phyloP scores from a whole-genome alignment of 1,139 yeast genomes.

The Candida buenavistaensis region DNA sequence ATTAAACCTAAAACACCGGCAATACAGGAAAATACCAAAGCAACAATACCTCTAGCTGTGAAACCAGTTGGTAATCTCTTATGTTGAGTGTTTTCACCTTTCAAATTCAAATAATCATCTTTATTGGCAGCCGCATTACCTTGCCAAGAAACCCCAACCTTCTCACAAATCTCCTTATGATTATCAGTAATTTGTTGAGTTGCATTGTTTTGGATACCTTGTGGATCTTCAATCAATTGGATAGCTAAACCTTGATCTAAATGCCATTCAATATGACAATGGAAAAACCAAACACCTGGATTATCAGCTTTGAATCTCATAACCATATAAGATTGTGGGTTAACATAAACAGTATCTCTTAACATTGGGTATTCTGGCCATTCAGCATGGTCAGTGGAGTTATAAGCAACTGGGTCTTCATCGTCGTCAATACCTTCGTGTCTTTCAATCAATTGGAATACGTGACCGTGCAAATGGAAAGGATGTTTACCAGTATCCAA shows the following conservation, averaged over 20 bases:
- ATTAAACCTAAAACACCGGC: slow-evolving; percentile 59
- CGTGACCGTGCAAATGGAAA: slow-evolving; percentile 90
- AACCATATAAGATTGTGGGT: slow-evolving; percentile 66
- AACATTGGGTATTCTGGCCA: slow-evolving; percentile 63
- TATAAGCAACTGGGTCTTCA: slow-evolving; percentile 51
- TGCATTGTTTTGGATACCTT: slow-evolving; percentile 40
- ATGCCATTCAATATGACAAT: slow-evolving; percentile 95
- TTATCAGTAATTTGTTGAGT: slow-evolving; percentile 43
- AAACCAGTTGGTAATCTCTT: slow-evolving; percentile 65
- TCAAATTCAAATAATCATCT: slow-evolving; percentile 52
- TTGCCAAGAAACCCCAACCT: slow-evolving; percentile 38
- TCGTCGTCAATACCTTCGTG: slow-evolving; percentile 54
- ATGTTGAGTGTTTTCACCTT: slow-evolving; percentile 57
- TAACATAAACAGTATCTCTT: slow-evolving; percentile 66
- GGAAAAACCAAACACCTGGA: slow-evolving; percentile 94
- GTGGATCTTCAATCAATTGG: slow-evolving; percentile 73
- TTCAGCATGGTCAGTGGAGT: slow-evolving; percentile 46
- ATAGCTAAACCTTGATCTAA: slow-evolving; percentile 82
- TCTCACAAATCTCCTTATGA: slow-evolving; percentile 48
- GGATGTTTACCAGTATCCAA: slow-evolving; percentile 86
- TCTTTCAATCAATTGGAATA: slow-evolving; percentile 70
- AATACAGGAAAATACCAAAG: slow-evolving; percentile 55
- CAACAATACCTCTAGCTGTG: slow-evolving; percentile 67
- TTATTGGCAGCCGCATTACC: slow-evolving; percentile 77
- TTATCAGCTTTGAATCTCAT: slow-evolving; percentile 73